Conservation (phyloP, 2,329 filamentous ascomycete genomes). For the Clarireedia monteithiana region DNA sequence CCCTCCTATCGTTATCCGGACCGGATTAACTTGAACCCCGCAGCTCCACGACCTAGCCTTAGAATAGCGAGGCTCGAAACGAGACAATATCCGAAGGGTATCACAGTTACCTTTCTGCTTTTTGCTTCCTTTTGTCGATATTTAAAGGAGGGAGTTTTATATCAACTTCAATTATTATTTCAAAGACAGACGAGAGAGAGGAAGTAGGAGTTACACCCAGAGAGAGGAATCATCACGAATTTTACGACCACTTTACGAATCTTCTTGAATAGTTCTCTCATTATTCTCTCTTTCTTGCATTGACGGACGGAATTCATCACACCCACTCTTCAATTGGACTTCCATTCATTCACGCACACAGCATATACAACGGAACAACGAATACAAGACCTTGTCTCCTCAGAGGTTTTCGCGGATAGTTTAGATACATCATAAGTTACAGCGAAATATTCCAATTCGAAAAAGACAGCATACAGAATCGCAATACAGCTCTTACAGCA, state of each 20-base stretch:
- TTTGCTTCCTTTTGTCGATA: constrained; percentile 1
- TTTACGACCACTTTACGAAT: constrained; percentile 29
- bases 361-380: background rate
- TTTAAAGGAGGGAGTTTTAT: background rate
- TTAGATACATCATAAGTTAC: background rate
- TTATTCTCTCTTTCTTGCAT: background rate
- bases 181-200: too few species aligned
- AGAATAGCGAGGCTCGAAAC: background rate
- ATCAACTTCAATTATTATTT: background rate
- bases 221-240: constrained; percentile 14
- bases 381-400: background rate
- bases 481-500: background rate
- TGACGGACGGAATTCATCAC: background rate
- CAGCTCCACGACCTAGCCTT: background rate
- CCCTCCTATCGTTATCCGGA: background rate
- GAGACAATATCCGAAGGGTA: background rate
- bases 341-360: background rate
- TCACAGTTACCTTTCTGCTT: background rate
- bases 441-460: background rate
- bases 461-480: background rate
- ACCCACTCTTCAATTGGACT: constrained; percentile 1
- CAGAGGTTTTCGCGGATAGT: too few species aligned
- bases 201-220: too few species aligned
- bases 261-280: constrained; percentile 21
- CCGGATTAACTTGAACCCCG: background rate